These are phyloP conservation scores for Nicotiana noctiflora DNA, from an alignment of 257 asterid species.

Conservation along the genomic window DNA sequence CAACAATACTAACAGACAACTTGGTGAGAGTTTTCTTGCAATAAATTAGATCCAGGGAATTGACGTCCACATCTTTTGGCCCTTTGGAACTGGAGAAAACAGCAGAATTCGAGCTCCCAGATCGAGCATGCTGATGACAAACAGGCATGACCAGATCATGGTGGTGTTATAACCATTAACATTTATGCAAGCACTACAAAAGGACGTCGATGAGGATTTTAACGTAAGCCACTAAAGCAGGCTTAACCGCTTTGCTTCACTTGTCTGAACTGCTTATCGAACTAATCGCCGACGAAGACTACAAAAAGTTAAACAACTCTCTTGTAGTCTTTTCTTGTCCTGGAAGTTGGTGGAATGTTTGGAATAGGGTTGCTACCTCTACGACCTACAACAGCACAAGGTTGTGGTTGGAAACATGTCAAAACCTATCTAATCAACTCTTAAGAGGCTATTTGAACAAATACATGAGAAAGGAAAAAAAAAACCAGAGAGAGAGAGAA, in stretches of 20 bases:
- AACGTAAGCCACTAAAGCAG: not conserved
- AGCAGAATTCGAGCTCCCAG: not conserved
- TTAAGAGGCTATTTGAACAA: not conserved
- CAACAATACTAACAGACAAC: not conserved
- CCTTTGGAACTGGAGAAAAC: not conserved
- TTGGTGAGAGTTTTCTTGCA: not conserved
- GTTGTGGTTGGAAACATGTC: not conserved
- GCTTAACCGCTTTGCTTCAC: not conserved
- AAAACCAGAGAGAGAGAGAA: not conserved
- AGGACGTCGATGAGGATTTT: not conserved
- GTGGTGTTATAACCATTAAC: not conserved
- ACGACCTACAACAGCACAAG: constrained; percentile 47
- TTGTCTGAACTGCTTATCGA: not conserved
- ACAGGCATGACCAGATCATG: not conserved
- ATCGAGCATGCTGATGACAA: not conserved
- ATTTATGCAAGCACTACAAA: constrained; percentile 5
- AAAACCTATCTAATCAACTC: not conserved
- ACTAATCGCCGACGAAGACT: not conserved
- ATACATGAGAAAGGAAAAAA: not conserved
- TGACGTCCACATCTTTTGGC: not conserved
- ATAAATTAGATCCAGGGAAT: not conserved
- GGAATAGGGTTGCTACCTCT: constrained; percentile 54
- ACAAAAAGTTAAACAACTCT: constrained; percentile 37
- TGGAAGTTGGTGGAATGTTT: constrained; percentile 47
- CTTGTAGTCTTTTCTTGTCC: constrained; percentile 64